Evolutionary conservation across 2,329 filamentous ascomycete genomes (phyloP).

Genomic region (Penicillium palitans): DNA sequence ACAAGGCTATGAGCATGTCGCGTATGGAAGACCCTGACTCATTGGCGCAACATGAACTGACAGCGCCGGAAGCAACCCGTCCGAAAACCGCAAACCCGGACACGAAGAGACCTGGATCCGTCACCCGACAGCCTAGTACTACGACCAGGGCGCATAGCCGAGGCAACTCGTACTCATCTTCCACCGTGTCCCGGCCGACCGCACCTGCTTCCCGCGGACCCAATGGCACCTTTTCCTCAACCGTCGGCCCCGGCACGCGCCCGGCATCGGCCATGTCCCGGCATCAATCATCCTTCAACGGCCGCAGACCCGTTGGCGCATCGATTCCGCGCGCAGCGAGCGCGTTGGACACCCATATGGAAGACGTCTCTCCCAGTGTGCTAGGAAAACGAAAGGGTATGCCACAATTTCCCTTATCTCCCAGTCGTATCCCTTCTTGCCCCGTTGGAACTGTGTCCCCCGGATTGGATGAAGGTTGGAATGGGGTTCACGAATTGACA

Average conservation of each 20-base stretch:
- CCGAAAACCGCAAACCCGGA: slow-evolving; percentile 54
- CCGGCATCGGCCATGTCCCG: slow-evolving; percentile 49
- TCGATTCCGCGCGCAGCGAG: slow-evolving; percentile 45
- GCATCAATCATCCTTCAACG: slow-evolving; percentile 55
- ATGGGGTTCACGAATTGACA: background rate
- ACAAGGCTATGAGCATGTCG: slow-evolving; percentile 51
- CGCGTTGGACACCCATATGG: slow-evolving; percentile 45
- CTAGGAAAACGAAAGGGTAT: slow-evolving; percentile 56
- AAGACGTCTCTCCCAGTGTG: slow-evolving; percentile 38
- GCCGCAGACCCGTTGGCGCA: slow-evolving; percentile 49
- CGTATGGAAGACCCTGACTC: slow-evolving; percentile 25
- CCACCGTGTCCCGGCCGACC: slow-evolving; percentile 39
- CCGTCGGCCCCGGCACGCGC: slow-evolving; percentile 56
- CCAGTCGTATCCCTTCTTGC: slow-evolving; percentile 16
- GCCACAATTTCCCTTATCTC: slow-evolving; percentile 38
- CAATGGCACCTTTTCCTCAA: slow-evolving; percentile 57
- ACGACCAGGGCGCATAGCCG: slow-evolving; percentile 45
- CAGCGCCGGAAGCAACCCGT: slow-evolving; percentile 48
- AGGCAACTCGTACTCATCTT: slow-evolving; percentile 38
- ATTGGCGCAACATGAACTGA: slow-evolving; percentile 12
- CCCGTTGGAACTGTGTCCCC: slow-evolving; percentile 12
- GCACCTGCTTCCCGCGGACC: slow-evolving; percentile 48
- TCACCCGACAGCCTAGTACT: slow-evolving; percentile 38
- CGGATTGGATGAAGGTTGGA: background rate
- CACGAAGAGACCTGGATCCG: slow-evolving; percentile 30